A percentile compares a stretch with the other conserved stretches of the same genome.
phyloP scores from a whole-genome alignment of 2,329 filamentous ascomycete genomes.

The Aspergillus chevalieri region DNA sequence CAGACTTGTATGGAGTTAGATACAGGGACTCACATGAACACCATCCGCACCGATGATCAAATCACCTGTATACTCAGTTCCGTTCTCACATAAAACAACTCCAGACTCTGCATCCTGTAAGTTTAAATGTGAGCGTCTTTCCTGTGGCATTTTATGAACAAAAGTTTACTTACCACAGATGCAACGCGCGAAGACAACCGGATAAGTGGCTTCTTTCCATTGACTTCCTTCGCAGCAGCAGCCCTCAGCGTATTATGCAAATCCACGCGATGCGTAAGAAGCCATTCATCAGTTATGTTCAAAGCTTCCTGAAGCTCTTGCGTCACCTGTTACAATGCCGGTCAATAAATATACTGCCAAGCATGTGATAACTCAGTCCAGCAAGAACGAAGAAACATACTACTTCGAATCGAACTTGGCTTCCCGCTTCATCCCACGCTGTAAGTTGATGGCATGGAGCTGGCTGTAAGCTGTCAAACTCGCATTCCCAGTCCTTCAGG shows the following conservation, averaged over 20 bases:
- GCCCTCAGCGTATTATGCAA: constrained; percentile 29
- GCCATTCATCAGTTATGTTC: constrained; percentile 10
- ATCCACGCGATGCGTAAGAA: constrained; percentile 33
- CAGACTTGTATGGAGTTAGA: constrained; percentile 3
- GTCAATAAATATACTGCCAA: no score
- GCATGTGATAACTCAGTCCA: background rate
- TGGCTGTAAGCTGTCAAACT: constrained; percentile 12
- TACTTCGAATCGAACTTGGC: background rate
- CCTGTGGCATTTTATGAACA: no score
- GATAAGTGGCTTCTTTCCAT: constrained; percentile 16
- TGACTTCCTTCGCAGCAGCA: constrained; percentile 18
- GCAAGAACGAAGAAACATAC: background rate
- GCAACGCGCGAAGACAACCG: constrained; percentile 8
- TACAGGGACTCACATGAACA: constrained; percentile 20
- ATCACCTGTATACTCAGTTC: constrained; percentile 26
- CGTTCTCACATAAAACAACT: constrained; percentile 23
- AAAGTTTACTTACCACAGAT: constrained; percentile 19
- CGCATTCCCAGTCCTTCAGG: constrained; percentile 22
- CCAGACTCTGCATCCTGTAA: constrained; percentile 17
- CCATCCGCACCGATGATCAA: constrained; percentile 39
- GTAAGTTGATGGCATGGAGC: constrained; percentile 9
- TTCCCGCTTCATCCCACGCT: constrained; percentile 7
- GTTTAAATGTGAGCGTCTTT: no score
- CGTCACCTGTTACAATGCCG: constrained; percentile 5
- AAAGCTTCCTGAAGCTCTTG: constrained; percentile 4